Evolutionary conservation across 2,329 filamentous ascomycete species (phyloP), one percentile per base, ranked within the genome.

Genomic region (Diaporthe ilicicola): DNA sequence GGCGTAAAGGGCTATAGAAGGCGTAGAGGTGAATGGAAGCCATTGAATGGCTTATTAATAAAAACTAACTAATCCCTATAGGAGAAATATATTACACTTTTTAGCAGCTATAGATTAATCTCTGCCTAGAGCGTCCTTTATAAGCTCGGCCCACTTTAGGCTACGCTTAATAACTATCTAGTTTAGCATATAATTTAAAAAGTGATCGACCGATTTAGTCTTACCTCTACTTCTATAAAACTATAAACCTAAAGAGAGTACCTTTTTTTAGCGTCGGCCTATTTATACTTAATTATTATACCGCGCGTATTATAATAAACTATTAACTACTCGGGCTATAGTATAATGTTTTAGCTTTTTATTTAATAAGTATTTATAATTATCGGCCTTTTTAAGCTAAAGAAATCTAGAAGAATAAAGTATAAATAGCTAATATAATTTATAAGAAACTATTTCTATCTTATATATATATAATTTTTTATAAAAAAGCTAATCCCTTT

Each of bases 301-400:
- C 61, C n/a, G 71, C 71, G 59, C 71, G 61, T 50, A n/a, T 70
- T 46, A 46, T 53, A 12, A 66, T 69, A 24, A 71, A 73, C 59
- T 24, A 73, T 53, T 54, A 73, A 56, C 48, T 73, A 29, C 55
- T 71, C 34, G 64, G 70, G 44, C 71, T 64, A 64, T 64, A 15
- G 27, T 54, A 69, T 64, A 61, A 68, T 32, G 15, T 72, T 67
- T 68, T 61, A 54, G 71, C 68, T 67, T 72, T 67, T 62, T 64
- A 24, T 24, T 22, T 70, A 46, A 59, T 68, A 67, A 17, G 39
- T n/a, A 67, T 10, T 37, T 37, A 56, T 42, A 44, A 72, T 17
- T 27, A 55, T 24, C 24, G 13, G 55, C 17, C 5, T 48, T 56
- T 8, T 24, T 42, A 54, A 27, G 32, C 70, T 29, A 46, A 62